Evolutionary conservation across 1,284 basidiomycete genomes (phyloP).

Genomic region (Cutaneotrichosporon spelunceum): DNA sequence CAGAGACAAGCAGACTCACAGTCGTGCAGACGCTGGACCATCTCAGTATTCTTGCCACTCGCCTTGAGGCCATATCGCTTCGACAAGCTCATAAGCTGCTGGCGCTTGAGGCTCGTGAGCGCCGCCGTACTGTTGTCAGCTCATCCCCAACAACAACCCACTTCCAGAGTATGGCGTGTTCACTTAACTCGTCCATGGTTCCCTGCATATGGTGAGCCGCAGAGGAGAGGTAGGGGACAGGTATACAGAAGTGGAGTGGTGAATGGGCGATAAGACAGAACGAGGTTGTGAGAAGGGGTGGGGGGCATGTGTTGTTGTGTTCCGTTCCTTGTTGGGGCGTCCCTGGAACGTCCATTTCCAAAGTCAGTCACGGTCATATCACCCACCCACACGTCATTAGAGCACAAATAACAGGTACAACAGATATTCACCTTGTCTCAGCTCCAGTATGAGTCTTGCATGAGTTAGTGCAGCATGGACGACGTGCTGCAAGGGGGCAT

Average conservation of each 20-base stretch:
- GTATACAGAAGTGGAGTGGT: not conserved
- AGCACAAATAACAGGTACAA: not conserved
- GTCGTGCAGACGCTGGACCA: constrained; percentile 41
- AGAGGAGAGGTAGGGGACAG: not conserved
- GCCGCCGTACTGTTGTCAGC: constrained; percentile 36
- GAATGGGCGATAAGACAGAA: not conserved
- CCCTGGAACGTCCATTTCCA: constrained; percentile 1
- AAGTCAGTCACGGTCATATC: constrained; percentile 9
- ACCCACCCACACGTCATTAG: not conserved
- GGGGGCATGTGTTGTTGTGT: constrained; percentile 3
- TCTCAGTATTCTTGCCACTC: constrained; percentile 48
- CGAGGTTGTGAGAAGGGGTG: not conserved
- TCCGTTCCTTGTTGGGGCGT: not conserved
- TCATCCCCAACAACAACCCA: not conserved
- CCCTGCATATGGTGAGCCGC: not conserved
- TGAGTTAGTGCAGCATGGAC: not conserved
- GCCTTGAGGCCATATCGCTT: constrained; percentile 48
- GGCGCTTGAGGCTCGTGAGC: constrained; percentile 44
- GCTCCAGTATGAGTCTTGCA: not conserved
- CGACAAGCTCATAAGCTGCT: constrained; percentile 48
- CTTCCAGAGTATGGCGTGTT: constrained; percentile 27
- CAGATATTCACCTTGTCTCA: not conserved
- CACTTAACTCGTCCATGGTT: constrained; percentile 20
- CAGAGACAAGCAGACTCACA: constrained; percentile 28
- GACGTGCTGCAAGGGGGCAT: too few species aligned